Percentiles rank a stretch among this genome's conserved stretches.
Evolutionary conservation across 768 basidiomycete species (phyloP).

Genomic region (Sarcodon aspratus): DNA sequence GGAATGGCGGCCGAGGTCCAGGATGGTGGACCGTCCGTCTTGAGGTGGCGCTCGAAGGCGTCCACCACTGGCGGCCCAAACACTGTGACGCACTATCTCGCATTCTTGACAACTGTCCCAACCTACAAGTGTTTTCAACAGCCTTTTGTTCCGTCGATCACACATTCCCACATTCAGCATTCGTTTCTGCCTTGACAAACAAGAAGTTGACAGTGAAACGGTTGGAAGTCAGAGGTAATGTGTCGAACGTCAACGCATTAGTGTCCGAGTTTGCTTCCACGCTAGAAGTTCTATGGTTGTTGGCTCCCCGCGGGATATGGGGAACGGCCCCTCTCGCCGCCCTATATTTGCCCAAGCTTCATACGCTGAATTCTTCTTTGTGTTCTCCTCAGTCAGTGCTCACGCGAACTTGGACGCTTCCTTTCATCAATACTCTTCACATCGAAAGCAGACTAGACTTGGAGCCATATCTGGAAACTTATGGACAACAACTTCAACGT

Average conservation of each 20-base stretch:
- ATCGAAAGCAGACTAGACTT: too few species aligned
- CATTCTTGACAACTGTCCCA: constrained; percentile 6
- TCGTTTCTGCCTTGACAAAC: background rate
- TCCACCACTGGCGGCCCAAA: constrained; percentile 5
- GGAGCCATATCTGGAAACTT: background rate
- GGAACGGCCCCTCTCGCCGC: background rate
- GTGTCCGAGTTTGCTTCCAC: background rate
- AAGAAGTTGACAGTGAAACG: constrained; percentile 2
- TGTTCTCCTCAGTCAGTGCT: background rate
- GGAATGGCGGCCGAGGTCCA: background rate
- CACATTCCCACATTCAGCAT: background rate
- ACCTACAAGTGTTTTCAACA: constrained; percentile 8
- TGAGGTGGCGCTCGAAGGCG: constrained; percentile 10
- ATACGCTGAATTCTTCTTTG: background rate
- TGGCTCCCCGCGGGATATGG: background rate
- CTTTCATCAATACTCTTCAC: too few species aligned
- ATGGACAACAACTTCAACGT: background rate
- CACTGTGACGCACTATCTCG: constrained; percentile 5
- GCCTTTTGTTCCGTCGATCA: constrained; percentile 6
- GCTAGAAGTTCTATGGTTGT: constrained; percentile 6
- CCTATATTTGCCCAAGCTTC: background rate
- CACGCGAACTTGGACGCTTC: too few species aligned
- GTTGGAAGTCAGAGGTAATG: constrained; percentile 4
- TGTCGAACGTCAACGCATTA: background rate
- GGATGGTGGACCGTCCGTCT: constrained; percentile 6